Conservation (phyloP, 2,329 filamentous ascomycete species). For the Xylaria arbuscula region DNA sequence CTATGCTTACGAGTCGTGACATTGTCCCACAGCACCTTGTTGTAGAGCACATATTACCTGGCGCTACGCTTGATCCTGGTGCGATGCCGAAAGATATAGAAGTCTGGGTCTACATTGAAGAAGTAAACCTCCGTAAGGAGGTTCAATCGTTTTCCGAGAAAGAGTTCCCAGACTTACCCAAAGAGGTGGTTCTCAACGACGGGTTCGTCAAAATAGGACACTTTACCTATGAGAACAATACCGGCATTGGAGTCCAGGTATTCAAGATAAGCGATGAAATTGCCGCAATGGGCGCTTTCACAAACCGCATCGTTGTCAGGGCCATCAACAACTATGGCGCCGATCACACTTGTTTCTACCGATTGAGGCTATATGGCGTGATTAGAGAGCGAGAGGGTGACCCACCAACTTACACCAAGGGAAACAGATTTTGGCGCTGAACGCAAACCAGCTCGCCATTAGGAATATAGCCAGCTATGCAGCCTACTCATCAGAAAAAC, state of each 20-base stretch:
- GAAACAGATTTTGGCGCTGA: neutral
- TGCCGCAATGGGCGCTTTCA: conserved; percentile 58
- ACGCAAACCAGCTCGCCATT: neutral
- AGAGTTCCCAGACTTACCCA: conserved; percentile 53
- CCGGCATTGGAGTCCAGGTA: conserved; percentile 61
- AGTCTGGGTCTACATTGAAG: conserved; percentile 71
- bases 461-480: neutral
- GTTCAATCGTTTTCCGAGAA: conserved; percentile 57
- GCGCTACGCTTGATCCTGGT: conserved; percentile 69
- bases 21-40: conserved; percentile 77
- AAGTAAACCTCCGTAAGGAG: conserved; percentile 55
- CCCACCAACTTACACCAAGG: no score
- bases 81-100: conserved; percentile 76
- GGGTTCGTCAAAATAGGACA: conserved; percentile 68
- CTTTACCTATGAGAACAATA: conserved; percentile 63
- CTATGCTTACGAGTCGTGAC: conserved; percentile 67
- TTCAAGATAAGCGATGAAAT: conserved; percentile 65
- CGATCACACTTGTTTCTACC: conserved; percentile 74
- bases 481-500: neutral
- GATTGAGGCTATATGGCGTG: conserved; percentile 68
- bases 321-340: conserved; percentile 69
- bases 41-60: conserved; percentile 75
- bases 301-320: conserved; percentile 65
- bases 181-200: conserved; percentile 48
- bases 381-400: conserved; percentile 40